These are phyloP conservation scores for Sarocladium kiliense DNA, from an alignment of 2,329 filamentous ascomycete genomes.

Conservation along the genomic window DNA sequence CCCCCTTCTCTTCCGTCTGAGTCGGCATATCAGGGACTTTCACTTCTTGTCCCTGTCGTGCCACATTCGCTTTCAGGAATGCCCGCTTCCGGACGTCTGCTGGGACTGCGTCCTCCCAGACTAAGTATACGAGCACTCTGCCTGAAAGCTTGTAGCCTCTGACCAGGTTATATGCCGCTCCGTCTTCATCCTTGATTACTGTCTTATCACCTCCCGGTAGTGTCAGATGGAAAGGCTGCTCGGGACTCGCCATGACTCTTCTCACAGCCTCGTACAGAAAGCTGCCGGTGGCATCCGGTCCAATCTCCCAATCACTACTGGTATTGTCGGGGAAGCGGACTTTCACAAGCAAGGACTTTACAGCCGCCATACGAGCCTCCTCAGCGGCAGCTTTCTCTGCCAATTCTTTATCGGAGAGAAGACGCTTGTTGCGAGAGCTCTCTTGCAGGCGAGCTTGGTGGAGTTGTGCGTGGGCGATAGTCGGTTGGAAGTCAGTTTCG, in stretches of 20 bases:
- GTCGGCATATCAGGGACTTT: slow-evolving; percentile 54
- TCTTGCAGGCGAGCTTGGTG: slow-evolving; percentile 64
- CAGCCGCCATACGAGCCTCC: slow-evolving; percentile 57
- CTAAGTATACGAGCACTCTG: slow-evolving; percentile 68
- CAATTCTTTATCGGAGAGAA: slow-evolving; percentile 79
- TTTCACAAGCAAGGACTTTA: slow-evolving; percentile 68
- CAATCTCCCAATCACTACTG: slow-evolving; percentile 67
- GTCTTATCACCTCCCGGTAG: slow-evolving; percentile 50
- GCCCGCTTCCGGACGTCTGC: slow-evolving; percentile 46
- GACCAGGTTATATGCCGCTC: slow-evolving; percentile 55
- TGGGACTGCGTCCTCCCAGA: slow-evolving; percentile 65
- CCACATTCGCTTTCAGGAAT: slow-evolving; percentile 54
- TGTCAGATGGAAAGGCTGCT: slow-evolving; percentile 67
- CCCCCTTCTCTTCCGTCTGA: slow-evolving; percentile 32
- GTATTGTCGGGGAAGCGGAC: slow-evolving; percentile 86
- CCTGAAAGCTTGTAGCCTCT: slow-evolving; percentile 65
- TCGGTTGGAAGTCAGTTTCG: slow-evolving; percentile 72
- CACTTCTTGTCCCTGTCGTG: slow-evolving; percentile 60
- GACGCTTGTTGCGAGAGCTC: slow-evolving; percentile 64
- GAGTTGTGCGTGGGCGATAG: slow-evolving; percentile 68
- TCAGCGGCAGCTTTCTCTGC: slow-evolving; percentile 63
- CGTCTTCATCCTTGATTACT: slow-evolving; percentile 40
- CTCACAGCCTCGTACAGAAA: slow-evolving; percentile 72
- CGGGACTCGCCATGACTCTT: slow-evolving; percentile 59
- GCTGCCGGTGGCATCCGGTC: slow-evolving; percentile 60